phyloP scores from a whole-genome alignment of 1,284 basidiomycete species.

The Ganoderma sinense region DNA sequence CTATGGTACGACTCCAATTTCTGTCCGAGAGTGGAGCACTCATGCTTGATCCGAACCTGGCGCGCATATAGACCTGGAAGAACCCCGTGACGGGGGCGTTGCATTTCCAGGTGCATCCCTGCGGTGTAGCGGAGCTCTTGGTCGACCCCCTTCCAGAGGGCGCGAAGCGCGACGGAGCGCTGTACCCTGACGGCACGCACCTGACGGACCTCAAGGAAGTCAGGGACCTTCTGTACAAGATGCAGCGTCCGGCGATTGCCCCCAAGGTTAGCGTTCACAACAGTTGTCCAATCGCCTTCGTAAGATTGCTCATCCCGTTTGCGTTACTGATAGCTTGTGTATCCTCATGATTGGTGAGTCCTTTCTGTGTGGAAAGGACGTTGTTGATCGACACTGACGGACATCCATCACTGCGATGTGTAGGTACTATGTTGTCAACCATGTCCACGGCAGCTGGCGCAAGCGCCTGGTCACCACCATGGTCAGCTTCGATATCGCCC shows the following conservation, averaged over 20 bases:
- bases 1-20: slow-evolving; percentile 58
- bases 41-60: neutral
- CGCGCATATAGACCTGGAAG: slow-evolving; percentile 72
- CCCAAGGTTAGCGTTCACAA: slow-evolving; percentile 58
- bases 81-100: slow-evolving; percentile 80
- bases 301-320: neutral
- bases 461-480: no score
- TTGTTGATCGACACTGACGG: neutral
- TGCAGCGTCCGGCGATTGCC: slow-evolving; percentile 85
- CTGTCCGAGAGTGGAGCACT: neutral
- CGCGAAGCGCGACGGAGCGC: slow-evolving; percentile 56
- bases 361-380: neutral
- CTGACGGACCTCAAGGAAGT: slow-evolving; percentile 76
- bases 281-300: neutral
- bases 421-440: no score
- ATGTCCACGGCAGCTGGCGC: no score
- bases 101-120: slow-evolving; percentile 83
- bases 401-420: neutral
- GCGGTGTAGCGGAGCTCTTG: slow-evolving; percentile 61
- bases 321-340: slow-evolving; percentile 51
- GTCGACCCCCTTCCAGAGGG: slow-evolving; percentile 69
- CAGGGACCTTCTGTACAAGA: slow-evolving; percentile 76
- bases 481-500: no score
- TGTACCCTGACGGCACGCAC: slow-evolving; percentile 81
- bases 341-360: slow-evolving; percentile 68